Percentiles rank a stretch among this genome's conserved stretches.
phyloP scores from a whole-genome alignment of 73 alveolate species.

The Paramecium pentaurelia region DNA sequence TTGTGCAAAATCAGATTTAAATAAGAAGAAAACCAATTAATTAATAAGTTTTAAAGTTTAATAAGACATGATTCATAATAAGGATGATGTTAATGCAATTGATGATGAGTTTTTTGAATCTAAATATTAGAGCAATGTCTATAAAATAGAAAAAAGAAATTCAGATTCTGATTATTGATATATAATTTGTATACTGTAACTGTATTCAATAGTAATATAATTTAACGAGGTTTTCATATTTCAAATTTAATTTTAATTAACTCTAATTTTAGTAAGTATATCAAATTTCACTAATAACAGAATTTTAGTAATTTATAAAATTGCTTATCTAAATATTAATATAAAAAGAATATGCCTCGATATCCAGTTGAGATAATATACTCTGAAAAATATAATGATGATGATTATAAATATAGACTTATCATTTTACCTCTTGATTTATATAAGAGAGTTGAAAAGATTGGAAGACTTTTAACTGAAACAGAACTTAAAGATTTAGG shows the following conservation, averaged over 20 bases:
- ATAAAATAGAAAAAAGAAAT: background rate
- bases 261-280: background rate
- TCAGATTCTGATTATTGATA: background rate
- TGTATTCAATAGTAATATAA: background rate
- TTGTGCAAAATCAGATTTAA: background rate
- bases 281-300: background rate
- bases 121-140: background rate
- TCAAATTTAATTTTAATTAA: background rate
- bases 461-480: conserved; percentile 74
- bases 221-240: background rate
- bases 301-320: too few relatives aligned
- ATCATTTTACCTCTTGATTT: conserved; percentile 76
- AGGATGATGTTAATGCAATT: background rate
- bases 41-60: background rate
- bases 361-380: conserved; percentile 80
- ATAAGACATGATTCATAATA: background rate
- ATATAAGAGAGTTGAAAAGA: conserved; percentile 73
- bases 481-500: conserved; percentile 94
- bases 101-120: background rate
- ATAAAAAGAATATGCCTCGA: conserved; percentile 68
- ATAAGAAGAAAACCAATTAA: background rate
- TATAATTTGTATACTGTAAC: background rate
- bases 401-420: conserved; percentile 73
- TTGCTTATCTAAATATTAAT: background rate
- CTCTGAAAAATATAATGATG: conserved; percentile 84